Percentiles rank a stretch among this genome's conserved stretches.
phyloP scores from a whole-genome alignment of 495 filamentous ascomycete species.

The Neurospora tetraspora region DNA sequence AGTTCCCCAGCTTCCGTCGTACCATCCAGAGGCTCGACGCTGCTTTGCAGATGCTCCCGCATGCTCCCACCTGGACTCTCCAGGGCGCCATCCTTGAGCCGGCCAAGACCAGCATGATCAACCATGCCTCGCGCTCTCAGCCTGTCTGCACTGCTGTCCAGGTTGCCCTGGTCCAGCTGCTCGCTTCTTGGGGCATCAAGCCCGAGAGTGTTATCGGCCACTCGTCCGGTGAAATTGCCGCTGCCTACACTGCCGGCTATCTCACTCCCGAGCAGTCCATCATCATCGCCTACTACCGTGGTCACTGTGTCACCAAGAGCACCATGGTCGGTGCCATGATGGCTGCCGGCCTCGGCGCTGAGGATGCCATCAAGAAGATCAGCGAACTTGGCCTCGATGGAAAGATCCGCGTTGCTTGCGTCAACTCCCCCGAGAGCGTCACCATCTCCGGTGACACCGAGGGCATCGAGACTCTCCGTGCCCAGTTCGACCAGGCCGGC shows the following conservation, averaged over 20 bases:
- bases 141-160: conserved; percentile 38
- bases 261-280: conserved; percentile 33
- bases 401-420: conserved; percentile 28
- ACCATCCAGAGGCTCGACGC: conserved; percentile 14
- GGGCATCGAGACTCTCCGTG: conserved; percentile 24
- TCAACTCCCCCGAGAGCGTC: conserved; percentile 37
- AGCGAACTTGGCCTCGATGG: conserved; percentile 3
- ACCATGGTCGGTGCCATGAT: conserved; percentile 32
- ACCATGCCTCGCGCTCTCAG: conserved; percentile 28
- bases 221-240: conserved; percentile 51
- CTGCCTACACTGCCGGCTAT: conserved; percentile 31
- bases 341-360: conserved; percentile 26
- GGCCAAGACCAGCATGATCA: conserved; percentile 20
- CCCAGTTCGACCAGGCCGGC: conserved; percentile 18
- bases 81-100: conserved; percentile 5
- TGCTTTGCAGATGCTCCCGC: neutral
- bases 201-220: conserved; percentile 45
- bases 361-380: conserved; percentile 16
- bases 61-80: conserved; percentile 2
- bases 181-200: conserved; percentile 34
- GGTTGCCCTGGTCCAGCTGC: conserved; percentile 41
- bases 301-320: conserved; percentile 16
- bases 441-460: conserved; percentile 33
- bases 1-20: conserved; percentile 13
- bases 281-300: conserved; percentile 34